Conservation (phyloP, 345 rosid species). For the Toxicodendron radicans region DNA sequence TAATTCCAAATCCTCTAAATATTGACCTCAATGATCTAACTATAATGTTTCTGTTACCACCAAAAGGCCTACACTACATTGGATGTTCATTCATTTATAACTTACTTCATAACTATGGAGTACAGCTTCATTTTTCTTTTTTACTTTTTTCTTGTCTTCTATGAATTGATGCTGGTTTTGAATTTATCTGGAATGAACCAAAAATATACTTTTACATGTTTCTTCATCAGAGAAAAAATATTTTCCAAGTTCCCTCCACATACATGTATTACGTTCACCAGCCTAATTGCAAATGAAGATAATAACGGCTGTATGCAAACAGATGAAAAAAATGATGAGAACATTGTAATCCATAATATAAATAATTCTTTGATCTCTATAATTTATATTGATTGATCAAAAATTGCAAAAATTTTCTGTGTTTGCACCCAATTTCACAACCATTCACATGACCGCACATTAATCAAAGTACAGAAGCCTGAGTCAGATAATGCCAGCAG, state of each 20-base stretch:
- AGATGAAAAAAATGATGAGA: neutral
- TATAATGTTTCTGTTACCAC: neutral
- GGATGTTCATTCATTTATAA: neutral
- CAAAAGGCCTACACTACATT: neutral
- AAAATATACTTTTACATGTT: neutral
- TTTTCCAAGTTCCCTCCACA: neutral
- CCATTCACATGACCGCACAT: neutral
- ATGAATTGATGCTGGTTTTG: neutral
- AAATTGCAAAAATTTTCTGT: neutral
- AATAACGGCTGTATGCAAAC: neutral
- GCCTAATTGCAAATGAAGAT: neutral
- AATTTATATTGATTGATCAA: neutral
- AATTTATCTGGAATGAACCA: conserved; percentile 2
- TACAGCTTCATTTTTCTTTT: no score
- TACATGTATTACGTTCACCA: neutral
- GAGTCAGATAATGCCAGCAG: neutral
- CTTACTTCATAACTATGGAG: neutral
- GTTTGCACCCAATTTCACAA: neutral
- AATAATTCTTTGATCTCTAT: neutral
- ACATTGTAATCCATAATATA: no score
- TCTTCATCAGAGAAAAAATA: no score
- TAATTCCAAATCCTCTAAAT: neutral
- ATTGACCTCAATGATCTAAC: neutral
- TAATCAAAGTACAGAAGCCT: neutral
- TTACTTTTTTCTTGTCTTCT: neutral